These are phyloP conservation scores for Saccharomyces hybrid DNA, from an alignment of 1,139 yeast genomes.

Conservation along the genomic window DNA sequence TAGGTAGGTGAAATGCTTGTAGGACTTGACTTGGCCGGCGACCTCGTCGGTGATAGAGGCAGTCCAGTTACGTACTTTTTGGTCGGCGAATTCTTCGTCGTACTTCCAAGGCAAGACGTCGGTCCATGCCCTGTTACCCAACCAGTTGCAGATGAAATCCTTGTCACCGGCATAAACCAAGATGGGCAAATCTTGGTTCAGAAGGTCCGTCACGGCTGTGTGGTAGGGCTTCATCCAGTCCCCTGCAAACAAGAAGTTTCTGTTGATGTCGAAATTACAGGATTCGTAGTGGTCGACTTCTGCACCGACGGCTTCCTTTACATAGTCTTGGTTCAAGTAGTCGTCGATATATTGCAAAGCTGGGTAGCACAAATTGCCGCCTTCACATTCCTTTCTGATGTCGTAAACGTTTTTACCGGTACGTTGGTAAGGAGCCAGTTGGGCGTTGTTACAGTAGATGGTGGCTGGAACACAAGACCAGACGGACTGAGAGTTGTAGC, in stretches of 20 bases:
- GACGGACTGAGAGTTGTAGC: slow-evolving; percentile 70
- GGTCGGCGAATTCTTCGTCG: slow-evolving; percentile 42
- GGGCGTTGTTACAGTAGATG: slow-evolving; percentile 81
- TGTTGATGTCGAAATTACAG: slow-evolving; percentile 78
- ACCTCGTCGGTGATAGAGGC: slow-evolving; percentile 36
- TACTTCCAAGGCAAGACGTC: slow-evolving; percentile 62
- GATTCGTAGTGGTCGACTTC: slow-evolving; percentile 78
- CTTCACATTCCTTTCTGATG: slow-evolving; percentile 76
- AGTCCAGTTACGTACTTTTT: slow-evolving; percentile 36
- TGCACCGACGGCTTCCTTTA: slow-evolving; percentile 80
- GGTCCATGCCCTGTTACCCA: slow-evolving; percentile 82
- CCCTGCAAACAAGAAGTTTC: slow-evolving; percentile 77
- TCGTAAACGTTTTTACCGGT: slow-evolving; percentile 94
- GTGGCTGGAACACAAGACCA: slow-evolving; percentile 93
- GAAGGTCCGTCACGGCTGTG: slow-evolving; percentile 48
- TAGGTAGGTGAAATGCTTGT: slow-evolving; percentile 49
- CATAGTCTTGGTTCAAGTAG: slow-evolving; percentile 61
- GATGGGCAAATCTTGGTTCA: slow-evolving; percentile 57
- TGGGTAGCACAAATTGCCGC: slow-evolving; percentile 70
- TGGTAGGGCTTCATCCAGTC: slow-evolving; percentile 89
- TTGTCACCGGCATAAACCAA: slow-evolving; percentile 80
- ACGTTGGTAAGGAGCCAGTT: slow-evolving; percentile 78
- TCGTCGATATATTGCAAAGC: slow-evolving; percentile 58
- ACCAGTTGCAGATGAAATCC: slow-evolving; percentile 82
- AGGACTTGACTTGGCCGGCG: slow-evolving; percentile 54